Conservation (phyloP, 1,139 yeast species). For the Wickerhamiella infanticola region DNA sequence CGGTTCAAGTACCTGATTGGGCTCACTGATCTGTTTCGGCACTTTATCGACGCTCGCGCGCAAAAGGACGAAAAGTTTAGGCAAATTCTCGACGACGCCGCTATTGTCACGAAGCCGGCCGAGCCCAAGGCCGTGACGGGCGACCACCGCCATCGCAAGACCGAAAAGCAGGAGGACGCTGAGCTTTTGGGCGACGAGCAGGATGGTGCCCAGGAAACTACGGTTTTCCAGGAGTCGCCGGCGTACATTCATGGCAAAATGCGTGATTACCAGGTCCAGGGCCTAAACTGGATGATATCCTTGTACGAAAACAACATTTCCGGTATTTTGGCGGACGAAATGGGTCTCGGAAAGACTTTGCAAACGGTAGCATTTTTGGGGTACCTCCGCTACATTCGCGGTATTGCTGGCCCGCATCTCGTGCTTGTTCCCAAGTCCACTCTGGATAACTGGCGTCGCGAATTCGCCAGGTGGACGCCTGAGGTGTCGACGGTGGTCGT, state of each 20-base stretch:
- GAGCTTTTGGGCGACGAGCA: slow-evolving; percentile 66
- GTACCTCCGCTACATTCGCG: slow-evolving; percentile 60
- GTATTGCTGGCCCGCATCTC: slow-evolving; percentile 75
- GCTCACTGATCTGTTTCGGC: slow-evolving; percentile 73
- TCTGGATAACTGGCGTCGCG: slow-evolving; percentile 89
- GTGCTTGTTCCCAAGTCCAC: slow-evolving; percentile 93
- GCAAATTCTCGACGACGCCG: slow-evolving; percentile 26
- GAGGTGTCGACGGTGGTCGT: slow-evolving; percentile 77
- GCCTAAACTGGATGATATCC: slow-evolving; percentile 81
- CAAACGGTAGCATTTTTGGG: slow-evolving; percentile 90
- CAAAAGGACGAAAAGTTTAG: slow-evolving; percentile 59
- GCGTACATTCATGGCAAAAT: slow-evolving; percentile 31
- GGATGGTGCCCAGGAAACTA: slow-evolving; percentile 29
- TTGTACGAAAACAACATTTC: slow-evolving; percentile 70
- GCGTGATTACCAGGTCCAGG: slow-evolving; percentile 60
- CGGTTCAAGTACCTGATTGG: slow-evolving; percentile 73
- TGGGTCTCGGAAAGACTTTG: slow-evolving; percentile 94
- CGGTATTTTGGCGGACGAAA: slow-evolving; percentile 93
- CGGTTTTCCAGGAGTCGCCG: slow-evolving; percentile 73
- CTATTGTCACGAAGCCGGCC: slow-evolving; percentile 6
- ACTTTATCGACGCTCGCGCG: slow-evolving; percentile 74
- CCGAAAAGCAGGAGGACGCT: slow-evolving; percentile 76
- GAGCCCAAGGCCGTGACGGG: slow-evolving; percentile 10
- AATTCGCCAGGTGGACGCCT: slow-evolving; percentile 89
- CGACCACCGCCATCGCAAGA: slow-evolving; percentile 21